Conservation (phyloP, 176 grass and related monocot genomes). For the Phyllostachys edulis region DNA sequence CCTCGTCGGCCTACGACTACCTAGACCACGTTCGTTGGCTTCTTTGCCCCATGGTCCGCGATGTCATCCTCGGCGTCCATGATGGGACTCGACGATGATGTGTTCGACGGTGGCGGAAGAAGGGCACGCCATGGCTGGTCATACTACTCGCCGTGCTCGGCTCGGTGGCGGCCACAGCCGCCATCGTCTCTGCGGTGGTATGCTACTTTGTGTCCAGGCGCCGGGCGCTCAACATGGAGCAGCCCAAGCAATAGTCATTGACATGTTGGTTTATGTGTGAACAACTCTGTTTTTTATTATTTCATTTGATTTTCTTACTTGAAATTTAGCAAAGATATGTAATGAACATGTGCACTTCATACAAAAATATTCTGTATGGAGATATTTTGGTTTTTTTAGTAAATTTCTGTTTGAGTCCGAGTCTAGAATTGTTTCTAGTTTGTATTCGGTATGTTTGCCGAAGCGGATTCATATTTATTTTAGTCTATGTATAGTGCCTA, state of each 20-base stretch:
- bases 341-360: no score
- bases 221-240: background rate
- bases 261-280: no score
- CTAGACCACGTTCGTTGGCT: constrained; percentile 3
- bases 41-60: constrained; percentile 4
- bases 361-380: no score
- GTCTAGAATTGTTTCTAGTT: no score
- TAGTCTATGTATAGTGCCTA: no score
- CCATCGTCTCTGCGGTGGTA: background rate
- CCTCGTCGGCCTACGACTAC: background rate
- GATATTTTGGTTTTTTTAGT: no score
- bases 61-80: constrained; percentile 9
- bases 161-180: background rate
- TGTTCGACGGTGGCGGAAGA: background rate
- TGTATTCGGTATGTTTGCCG: no score
- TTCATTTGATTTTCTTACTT: no score
- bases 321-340: no score
- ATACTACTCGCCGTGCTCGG: constrained; percentile 22
- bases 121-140: constrained; percentile 13
- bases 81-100: constrained; percentile 20
- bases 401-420: no score
- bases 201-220: background rate
- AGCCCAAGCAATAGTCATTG: background rate
- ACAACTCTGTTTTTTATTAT: no score
- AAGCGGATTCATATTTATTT: no score